phyloP scores from a whole-genome alignment of 202 grass and related monocot genomes.

The Eragrostis tef region DNA sequence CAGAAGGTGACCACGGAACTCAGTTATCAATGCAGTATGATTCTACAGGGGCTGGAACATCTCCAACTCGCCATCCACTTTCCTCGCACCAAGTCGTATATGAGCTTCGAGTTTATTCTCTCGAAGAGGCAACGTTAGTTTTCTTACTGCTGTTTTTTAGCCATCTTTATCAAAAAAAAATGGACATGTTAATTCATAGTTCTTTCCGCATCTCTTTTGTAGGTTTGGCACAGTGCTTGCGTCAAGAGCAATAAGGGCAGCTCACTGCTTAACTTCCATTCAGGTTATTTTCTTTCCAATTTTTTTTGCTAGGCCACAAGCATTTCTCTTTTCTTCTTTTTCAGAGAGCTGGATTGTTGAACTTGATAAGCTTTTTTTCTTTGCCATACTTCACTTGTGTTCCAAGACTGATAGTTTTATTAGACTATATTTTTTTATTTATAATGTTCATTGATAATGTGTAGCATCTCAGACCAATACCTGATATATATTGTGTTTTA shows the following conservation, averaged over 20 bases:
- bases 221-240: slow-evolving; percentile 75
- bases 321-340: neutral
- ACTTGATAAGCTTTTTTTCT: neutral
- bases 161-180: neutral
- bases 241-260: slow-evolving; percentile 73
- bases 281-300: slow-evolving; percentile 60
- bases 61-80: slow-evolving; percentile 80
- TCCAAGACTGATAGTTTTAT: neutral
- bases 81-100: slow-evolving; percentile 84
- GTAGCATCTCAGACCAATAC: neutral
- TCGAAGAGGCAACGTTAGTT: slow-evolving; percentile 76
- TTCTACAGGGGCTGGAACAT: slow-evolving; percentile 66
- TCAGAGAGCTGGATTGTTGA: neutral
- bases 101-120: slow-evolving; percentile 93
- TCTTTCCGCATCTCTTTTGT: neutral
- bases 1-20: slow-evolving; percentile 64
- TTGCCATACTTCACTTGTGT: neutral
- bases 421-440: neutral
- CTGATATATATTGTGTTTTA: neutral
- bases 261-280: slow-evolving; percentile 88
- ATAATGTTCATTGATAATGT: neutral
- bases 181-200: slow-evolving; percentile 29
- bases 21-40: slow-evolving; percentile 68
- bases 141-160: slow-evolving; percentile 31
- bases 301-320: neutral